These are phyloP conservation scores for Kappamyces sp. DNA, from an alignment of 192 early-diverging fungal species.

Conservation along the genomic window DNA sequence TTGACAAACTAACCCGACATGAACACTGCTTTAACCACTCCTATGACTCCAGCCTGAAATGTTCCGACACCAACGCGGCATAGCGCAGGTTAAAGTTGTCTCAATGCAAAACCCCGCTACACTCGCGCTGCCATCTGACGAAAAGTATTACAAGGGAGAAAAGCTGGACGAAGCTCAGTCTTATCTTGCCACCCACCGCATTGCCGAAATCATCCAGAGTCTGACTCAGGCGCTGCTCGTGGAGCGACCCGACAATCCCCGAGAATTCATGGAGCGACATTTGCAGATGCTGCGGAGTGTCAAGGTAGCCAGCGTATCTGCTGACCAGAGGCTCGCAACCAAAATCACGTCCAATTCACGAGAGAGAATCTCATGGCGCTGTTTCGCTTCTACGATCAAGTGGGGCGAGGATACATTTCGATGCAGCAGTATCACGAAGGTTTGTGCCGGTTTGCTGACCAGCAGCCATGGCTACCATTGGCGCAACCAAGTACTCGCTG, in stretches of 20 bases:
- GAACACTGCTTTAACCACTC: too few relatives aligned
- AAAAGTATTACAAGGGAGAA: slow-evolving; percentile 1
- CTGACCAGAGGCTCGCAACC: slow-evolving; percentile 30
- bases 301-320: slow-evolving; percentile 20
- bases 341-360: slow-evolving; percentile 34
- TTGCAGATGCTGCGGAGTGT: slow-evolving; percentile 36
- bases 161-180: slow-evolving; percentile 27
- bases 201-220: slow-evolving; percentile 32
- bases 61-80: too few relatives aligned
- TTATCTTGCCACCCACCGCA: slow-evolving; percentile 30
- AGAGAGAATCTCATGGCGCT: slow-evolving; percentile 33
- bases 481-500: slow-evolving; percentile 23
- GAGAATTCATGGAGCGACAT: slow-evolving; percentile 36
- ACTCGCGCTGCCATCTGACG: too few relatives aligned
- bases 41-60: too few relatives aligned
- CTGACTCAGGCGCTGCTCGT: slow-evolving; percentile 28
- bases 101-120: too few relatives aligned
- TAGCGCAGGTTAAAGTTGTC: too few relatives aligned
- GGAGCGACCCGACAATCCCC: slow-evolving; percentile 37
- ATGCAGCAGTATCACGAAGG: slow-evolving; percentile 38
- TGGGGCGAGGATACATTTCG: slow-evolving; percentile 37
- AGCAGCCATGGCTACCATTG: slow-evolving; percentile 27
- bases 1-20: too few relatives aligned
- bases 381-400: slow-evolving; percentile 42
- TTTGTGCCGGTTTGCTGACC: slow-evolving; percentile 1